A percentile compares a stretch with the other conserved stretches of the same genome.
Evolutionary conservation across 352 stramenopile species (phyloP).

Genomic region (Pythium diclinum): DNA sequence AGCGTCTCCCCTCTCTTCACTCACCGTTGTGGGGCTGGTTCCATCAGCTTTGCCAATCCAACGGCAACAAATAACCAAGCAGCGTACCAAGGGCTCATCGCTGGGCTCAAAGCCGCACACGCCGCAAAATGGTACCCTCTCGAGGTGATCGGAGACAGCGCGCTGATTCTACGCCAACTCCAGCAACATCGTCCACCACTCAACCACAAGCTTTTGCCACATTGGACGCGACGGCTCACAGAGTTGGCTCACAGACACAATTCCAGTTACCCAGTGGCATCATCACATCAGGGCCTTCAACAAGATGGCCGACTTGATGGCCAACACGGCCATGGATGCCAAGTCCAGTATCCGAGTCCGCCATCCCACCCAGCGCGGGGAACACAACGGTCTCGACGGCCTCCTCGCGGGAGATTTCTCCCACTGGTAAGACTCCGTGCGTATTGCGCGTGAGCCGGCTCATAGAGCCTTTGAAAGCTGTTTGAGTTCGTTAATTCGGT

Average conservation of each 20-base stretch:
- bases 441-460: no score
- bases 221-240: conserved; percentile 6
- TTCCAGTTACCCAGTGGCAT: background rate
- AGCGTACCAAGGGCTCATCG: conserved; percentile 11
- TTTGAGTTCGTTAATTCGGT: no score
- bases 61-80: conserved; percentile 16
- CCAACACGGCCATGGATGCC: background rate
- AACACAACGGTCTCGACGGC: no score
- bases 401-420: no score
- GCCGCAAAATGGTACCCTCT: background rate
- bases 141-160: conserved; percentile 15
- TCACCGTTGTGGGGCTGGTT: no score
- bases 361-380: no score
- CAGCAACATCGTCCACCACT: background rate
- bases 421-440: no score
- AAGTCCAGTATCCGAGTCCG: background rate
- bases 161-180: conserved; percentile 7
- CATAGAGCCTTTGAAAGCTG: no score
- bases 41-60: no score
- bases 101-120: background rate
- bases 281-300: conserved; percentile 17
- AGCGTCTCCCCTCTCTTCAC: no score
- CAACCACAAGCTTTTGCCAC: background rate
- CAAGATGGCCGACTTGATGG: conserved; percentile 20
- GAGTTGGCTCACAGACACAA: background rate